Percentiles rank a stretch among this genome's conserved stretches.
Conservation (phyloP, 208 protist genomes). For the Trypanosoma grayi region DNA sequence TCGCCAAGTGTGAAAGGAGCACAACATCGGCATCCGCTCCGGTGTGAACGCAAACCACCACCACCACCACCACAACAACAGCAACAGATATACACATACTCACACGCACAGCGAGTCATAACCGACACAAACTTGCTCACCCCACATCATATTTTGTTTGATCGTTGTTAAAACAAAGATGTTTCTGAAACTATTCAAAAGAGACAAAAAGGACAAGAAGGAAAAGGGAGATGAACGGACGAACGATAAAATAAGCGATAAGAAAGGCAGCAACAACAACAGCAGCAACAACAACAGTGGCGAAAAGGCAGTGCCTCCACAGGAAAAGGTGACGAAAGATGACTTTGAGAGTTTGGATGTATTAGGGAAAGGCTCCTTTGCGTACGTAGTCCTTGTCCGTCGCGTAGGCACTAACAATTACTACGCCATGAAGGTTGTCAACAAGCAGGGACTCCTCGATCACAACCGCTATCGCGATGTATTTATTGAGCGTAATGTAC, state of each 20-base stretch:
- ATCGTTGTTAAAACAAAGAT: constrained; percentile 29
- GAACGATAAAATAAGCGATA: constrained; percentile 26
- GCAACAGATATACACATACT: neutral
- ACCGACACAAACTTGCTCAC: neutral
- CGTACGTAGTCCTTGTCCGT: constrained; percentile 93
- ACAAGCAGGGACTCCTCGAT: constrained; percentile 89
- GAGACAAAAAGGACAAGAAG: constrained; percentile 85
- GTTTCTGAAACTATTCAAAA: constrained; percentile 86
- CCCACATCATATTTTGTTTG: neutral
- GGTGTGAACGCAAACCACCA: too few relatives aligned
- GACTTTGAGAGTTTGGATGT: constrained; percentile 92
- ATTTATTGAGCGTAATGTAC: constrained; percentile 92
- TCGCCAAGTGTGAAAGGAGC: too few relatives aligned
- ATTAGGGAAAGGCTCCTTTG: constrained; percentile 95
- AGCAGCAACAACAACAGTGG: constrained; percentile 26
- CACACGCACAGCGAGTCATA: neutral
- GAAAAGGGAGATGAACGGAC: constrained; percentile 56
- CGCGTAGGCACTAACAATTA: constrained; percentile 88
- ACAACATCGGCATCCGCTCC: too few relatives aligned
- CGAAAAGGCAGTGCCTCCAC: constrained; percentile 14
- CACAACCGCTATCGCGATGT: constrained; percentile 91
- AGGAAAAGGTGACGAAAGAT: constrained; percentile 88
- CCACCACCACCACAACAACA: neutral
- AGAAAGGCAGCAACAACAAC: constrained; percentile 15
- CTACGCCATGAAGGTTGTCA: constrained; percentile 95